A percentile compares a stretch with the other conserved stretches of the same genome.
phyloP scores from a whole-genome alignment of 192 early-diverging fungal genomes.

The Entomortierella beljakovae region DNA sequence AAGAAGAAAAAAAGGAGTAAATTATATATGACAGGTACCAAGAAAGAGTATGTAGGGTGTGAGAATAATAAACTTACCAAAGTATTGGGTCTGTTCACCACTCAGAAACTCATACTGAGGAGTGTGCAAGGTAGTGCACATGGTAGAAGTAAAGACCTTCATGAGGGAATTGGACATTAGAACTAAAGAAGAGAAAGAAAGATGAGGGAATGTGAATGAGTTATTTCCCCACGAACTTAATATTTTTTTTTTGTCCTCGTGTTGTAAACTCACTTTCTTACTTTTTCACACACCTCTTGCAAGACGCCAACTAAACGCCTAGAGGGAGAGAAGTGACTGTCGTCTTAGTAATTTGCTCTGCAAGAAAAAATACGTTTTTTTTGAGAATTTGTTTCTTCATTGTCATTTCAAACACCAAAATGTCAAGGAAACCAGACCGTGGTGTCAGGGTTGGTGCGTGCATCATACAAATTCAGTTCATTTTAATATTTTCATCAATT shows the following conservation, averaged over 20 bases:
- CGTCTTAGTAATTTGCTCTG: too few species aligned
- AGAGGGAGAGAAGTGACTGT: too few species aligned
- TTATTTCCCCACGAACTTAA: not conserved
- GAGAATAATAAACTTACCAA: slow-evolving; percentile 9
- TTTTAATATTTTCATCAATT: not conserved
- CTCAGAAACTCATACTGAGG: slow-evolving; percentile 40
- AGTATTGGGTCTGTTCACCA: slow-evolving; percentile 39
- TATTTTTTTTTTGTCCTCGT: too few species aligned
- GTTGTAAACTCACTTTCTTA: too few species aligned
- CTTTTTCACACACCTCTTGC: too few species aligned
- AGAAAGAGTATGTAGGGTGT: not conserved
- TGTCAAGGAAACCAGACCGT: slow-evolving; percentile 51
- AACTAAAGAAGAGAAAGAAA: not conserved
- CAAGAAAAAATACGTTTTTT: too few species aligned
- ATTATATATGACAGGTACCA: not conserved
- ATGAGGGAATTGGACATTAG: slow-evolving; percentile 24
- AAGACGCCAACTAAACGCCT: too few species aligned
- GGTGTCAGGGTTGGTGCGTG: slow-evolving; percentile 25
- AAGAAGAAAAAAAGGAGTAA: not conserved
- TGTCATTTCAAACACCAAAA: not conserved
- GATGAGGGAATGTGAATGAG: not conserved
- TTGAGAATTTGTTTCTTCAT: not conserved
- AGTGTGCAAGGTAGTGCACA: slow-evolving; percentile 48
- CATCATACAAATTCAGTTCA: not conserved
- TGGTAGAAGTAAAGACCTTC: slow-evolving; percentile 47